phyloP scores from a whole-genome alignment of 2,329 filamentous ascomycete species.

The Alternaria brassicae region DNA sequence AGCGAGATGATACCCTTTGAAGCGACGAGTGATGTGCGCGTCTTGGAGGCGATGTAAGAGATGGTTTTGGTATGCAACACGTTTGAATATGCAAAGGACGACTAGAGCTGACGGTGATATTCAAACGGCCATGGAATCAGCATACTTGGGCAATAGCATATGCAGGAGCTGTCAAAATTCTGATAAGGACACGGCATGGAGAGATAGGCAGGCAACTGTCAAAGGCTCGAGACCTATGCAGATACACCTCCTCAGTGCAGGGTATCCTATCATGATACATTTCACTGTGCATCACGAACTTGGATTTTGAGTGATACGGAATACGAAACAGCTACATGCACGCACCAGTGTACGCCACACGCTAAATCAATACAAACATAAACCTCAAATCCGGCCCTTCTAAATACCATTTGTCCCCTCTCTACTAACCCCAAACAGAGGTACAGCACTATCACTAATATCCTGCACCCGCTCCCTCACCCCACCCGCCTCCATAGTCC shows the following conservation, averaged over 20 bases:
- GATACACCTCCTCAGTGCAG: neutral
- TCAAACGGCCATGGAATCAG: too few relatives aligned
- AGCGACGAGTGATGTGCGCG: slow-evolving; percentile 28
- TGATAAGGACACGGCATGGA: neutral
- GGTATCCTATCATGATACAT: neutral
- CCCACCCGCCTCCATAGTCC: slow-evolving; percentile 13
- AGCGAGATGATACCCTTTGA: slow-evolving; percentile 29
- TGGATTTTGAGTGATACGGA: neutral
- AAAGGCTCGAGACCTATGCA: neutral
- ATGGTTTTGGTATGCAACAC: neutral
- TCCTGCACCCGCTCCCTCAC: slow-evolving; percentile 38
- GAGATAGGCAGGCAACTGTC: neutral
- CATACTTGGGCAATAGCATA: neutral
- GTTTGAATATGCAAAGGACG: too few relatives aligned
- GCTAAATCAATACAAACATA: neutral
- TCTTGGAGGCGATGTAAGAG: slow-evolving; percentile 22
- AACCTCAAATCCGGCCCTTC: neutral
- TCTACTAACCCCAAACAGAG: slow-evolving; percentile 42
- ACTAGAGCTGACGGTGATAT: too few relatives aligned
- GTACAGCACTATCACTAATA: slow-evolving; percentile 11
- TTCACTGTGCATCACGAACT: neutral
- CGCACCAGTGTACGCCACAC: neutral
- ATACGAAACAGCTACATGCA: neutral
- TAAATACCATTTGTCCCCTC: neutral
- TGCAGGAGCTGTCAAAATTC: neutral